Conservation (phyloP, 1,284 basidiomycete species). For the Sanguinoderma infundibulare region DNA sequence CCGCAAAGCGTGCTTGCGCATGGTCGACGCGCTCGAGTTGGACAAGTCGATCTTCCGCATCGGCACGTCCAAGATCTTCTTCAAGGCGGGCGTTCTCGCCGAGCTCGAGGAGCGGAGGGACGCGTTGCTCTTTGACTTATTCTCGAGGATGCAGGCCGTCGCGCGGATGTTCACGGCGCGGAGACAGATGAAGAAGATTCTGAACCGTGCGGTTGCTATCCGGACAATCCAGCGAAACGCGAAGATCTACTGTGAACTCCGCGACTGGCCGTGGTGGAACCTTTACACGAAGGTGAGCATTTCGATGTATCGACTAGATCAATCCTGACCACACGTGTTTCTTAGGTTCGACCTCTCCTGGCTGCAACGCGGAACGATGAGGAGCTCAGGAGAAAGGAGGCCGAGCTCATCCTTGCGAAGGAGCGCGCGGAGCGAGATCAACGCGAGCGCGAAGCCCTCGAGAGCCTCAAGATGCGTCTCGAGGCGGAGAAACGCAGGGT, state of each 20-base stretch:
- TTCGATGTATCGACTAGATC: no score
- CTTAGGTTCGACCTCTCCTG: conserved; percentile 86
- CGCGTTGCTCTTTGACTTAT: conserved; percentile 85
- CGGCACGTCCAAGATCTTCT: conserved; percentile 98
- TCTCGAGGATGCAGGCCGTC: conserved; percentile 87
- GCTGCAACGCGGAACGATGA: conserved; percentile 94
- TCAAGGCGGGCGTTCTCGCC: conserved; percentile 98
- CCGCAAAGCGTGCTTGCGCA: conserved; percentile 91
- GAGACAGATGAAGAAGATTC: conserved; percentile 92
- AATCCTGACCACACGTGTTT: conserved; percentile 10
- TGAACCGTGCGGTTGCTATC: conserved; percentile 92
- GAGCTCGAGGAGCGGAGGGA: conserved; percentile 96
- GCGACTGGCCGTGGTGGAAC: conserved; percentile 99
- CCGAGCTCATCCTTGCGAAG: conserved; percentile 81
- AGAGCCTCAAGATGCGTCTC: conserved; percentile 78
- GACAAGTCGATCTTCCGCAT: conserved; percentile 89
- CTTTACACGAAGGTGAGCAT: conserved; percentile 84
- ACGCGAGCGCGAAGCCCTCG: conserved; percentile 77
- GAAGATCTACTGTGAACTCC: conserved; percentile 85
- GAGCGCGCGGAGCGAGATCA: conserved; percentile 89
- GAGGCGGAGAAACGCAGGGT: conserved; percentile 84
- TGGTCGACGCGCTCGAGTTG: conserved; percentile 90
- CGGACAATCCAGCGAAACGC: conserved; percentile 95
- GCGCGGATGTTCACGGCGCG: conserved; percentile 87
- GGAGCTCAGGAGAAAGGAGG: conserved; percentile 88